Percentiles rank a stretch among this genome's conserved stretches.
Evolutionary conservation across 352 stramenopile genomes (phyloP).

Genomic region (Pythium scleroteichum): DNA sequence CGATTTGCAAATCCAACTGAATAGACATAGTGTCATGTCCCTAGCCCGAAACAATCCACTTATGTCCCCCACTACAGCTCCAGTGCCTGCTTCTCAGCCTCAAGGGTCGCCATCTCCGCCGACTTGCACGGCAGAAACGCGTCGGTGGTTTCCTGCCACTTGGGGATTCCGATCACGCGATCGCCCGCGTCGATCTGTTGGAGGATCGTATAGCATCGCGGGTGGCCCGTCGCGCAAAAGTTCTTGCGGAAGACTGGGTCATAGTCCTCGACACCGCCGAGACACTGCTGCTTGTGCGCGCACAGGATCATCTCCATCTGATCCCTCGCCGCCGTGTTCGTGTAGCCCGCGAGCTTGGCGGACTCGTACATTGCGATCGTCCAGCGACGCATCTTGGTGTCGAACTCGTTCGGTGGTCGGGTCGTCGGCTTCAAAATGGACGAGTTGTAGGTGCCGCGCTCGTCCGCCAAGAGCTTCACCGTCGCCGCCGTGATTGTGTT

Average conservation of each 20-base stretch:
- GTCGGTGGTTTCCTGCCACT: constrained; percentile 36
- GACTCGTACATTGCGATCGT: constrained; percentile 51
- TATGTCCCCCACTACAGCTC: too few relatives aligned
- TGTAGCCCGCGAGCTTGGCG: constrained; percentile 48
- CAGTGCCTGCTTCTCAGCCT: too few relatives aligned
- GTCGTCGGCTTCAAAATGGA: not conserved
- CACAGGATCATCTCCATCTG: constrained; percentile 62
- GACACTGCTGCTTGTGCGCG: constrained; percentile 52
- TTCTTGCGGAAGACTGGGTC: constrained; percentile 40
- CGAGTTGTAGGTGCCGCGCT: not conserved
- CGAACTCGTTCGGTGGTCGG: constrained; percentile 25
- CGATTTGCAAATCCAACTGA: too few relatives aligned
- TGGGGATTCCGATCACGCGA: constrained; percentile 43
- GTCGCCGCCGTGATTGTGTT: constrained; percentile 30
- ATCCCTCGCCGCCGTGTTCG: constrained; percentile 33
- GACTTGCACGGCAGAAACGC: constrained; percentile 26
- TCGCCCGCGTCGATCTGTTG: constrained; percentile 36
- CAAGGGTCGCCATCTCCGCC: not conserved
- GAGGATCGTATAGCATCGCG: constrained; percentile 48
- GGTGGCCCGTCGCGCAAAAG: constrained; percentile 47
- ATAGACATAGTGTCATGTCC: too few relatives aligned
- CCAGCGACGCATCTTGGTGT: constrained; percentile 41
- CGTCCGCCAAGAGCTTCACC: constrained; percentile 12
- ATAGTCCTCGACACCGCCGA: constrained; percentile 49
- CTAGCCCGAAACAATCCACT: too few relatives aligned